Evolutionary conservation across 352 stramenopile genomes (phyloP), one percentile per base, ranked within the genome.

Genomic region (Saprolegnia diclina): DNA sequence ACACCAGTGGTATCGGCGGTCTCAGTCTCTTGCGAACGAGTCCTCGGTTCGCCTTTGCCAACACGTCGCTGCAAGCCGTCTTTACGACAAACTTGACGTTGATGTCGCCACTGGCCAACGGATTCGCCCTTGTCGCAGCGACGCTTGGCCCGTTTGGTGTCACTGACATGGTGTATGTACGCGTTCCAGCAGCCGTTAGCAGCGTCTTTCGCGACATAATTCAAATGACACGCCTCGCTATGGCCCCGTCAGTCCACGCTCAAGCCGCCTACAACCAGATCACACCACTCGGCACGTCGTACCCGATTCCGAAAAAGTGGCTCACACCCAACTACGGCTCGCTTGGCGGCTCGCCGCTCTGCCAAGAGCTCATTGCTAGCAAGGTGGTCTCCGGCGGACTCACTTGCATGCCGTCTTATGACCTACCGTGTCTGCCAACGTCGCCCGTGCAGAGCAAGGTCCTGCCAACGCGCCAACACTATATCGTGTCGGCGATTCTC

Each of bases 261-360:
- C 37, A 67, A 67, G 22, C 16, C 14, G 57, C 29, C 11, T 65
- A 26, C 37, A 46, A 29, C 13, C 0, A 50, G 18, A 65, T 65
- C 18, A 24, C n/a, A 24, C 52, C 52, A 9, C 35, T 59, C 24
- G 52, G 52, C 24, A 59, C 35, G 3, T 59, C 52, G 35, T 59
- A 59, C 52, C 52, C 52, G 24, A 40, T 59, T 24, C 52, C 52
- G 9, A 59, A 59, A n/a, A 59, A 59, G 35, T 59, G 52, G 52
- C 24, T 59, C 35, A n/a, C 11, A 4, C 52, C 52, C 16, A 59
- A 59, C 24, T 59, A 59, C 35, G 24, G 3, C 35, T 59, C 52
- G 11, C 11, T 21, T 9, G 57, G 57, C 2, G 45, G 57, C 9
- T 46, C 22, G 1, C 57, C 57, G 7, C 26, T 65, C 1, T 65